Percentiles rank a stretch among this genome's conserved stretches.
Evolutionary conservation across 1,284 basidiomycete species (phyloP).

Genomic region (Xanthoconium separans): DNA sequence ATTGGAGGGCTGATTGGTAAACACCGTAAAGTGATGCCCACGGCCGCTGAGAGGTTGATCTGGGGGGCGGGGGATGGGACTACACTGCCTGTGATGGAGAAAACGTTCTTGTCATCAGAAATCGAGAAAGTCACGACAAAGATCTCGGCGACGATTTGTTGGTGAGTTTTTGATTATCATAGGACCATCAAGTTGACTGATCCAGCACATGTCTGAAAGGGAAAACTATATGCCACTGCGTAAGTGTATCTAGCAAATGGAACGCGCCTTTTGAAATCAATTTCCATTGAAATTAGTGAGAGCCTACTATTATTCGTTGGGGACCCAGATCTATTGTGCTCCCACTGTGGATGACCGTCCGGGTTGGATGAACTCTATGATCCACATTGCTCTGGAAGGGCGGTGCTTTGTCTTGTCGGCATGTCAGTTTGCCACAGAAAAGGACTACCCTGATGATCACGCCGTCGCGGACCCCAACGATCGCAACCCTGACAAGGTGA

Average conservation of each 20-base stretch:
- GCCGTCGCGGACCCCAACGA: slow-evolving; percentile 41
- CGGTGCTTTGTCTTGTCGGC: slow-evolving; percentile 72
- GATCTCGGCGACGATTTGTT: slow-evolving; percentile 66
- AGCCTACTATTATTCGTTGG: slow-evolving; percentile 59
- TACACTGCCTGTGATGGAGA: slow-evolving; percentile 46
- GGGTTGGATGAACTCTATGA: slow-evolving; percentile 65
- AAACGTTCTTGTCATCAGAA: slow-evolving; percentile 29
- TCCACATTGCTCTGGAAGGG: slow-evolving; percentile 74
- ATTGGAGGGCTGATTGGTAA: slow-evolving; percentile 56
- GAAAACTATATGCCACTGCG: slow-evolving; percentile 78
- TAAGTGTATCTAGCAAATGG: slow-evolving; percentile 28
- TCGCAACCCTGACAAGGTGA: slow-evolving; percentile 51
- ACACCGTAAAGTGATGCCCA: slow-evolving; percentile 75
- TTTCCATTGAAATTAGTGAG: slow-evolving; percentile 40
- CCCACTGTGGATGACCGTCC: slow-evolving; percentile 70
- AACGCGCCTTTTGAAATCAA: not conserved
- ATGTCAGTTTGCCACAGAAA: slow-evolving; percentile 62
- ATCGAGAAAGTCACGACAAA: slow-evolving; percentile 42
- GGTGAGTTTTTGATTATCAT: slow-evolving; percentile 40
- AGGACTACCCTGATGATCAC: slow-evolving; percentile 60
- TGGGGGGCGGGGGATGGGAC: slow-evolving; percentile 66
- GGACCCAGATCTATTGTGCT: slow-evolving; percentile 66
- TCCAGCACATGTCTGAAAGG: slow-evolving; percentile 35
- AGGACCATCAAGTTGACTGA: slow-evolving; percentile 3
- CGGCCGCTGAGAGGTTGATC: slow-evolving; percentile 64